Conservation (phyloP, 2,329 filamentous ascomycete genomes). For the Microdochium bolleyi region DNA sequence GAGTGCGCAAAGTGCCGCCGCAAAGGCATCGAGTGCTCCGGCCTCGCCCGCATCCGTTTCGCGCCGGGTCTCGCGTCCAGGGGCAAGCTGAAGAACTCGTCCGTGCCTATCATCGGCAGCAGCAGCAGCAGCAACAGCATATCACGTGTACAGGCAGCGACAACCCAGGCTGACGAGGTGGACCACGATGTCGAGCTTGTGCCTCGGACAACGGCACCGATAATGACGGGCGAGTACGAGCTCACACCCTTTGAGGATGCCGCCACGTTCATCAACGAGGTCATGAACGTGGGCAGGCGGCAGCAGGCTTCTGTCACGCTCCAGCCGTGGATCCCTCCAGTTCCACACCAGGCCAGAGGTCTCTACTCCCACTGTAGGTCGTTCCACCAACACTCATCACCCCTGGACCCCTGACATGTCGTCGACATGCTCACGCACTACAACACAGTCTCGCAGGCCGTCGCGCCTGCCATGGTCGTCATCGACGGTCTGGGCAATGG, state of each 20-base stretch:
- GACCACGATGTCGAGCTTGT: not conserved
- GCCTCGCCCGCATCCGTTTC: constrained; percentile 24
- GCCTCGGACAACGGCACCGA: too few relatives aligned
- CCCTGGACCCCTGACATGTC: not conserved
- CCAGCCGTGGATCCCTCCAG: constrained; percentile 14
- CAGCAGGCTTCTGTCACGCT: constrained; percentile 1
- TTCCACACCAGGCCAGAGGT: constrained; percentile 20
- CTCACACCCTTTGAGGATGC: not conserved
- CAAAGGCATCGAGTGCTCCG: constrained; percentile 28
- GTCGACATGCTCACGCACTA: not conserved
- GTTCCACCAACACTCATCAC: constrained; percentile 1
- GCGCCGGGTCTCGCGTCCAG: constrained; percentile 20
- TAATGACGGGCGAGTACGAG: too few relatives aligned
- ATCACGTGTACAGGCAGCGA: not conserved
- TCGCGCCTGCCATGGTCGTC: constrained; percentile 30
- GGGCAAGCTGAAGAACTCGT: constrained; percentile 8
- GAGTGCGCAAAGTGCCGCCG: constrained; percentile 29
- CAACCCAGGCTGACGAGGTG: constrained; percentile 3
- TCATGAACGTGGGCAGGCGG: constrained; percentile 2
- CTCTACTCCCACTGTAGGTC: constrained; percentile 24
- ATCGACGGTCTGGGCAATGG: constrained; percentile 25
- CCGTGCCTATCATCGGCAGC: not conserved
- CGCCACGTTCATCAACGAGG: not conserved
- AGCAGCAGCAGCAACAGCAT: not conserved
- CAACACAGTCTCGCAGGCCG: constrained; percentile 20